Evolutionary conservation across 2,329 filamentous ascomycete genomes (phyloP).

Genomic region (Fusarium oligoseptatum): DNA sequence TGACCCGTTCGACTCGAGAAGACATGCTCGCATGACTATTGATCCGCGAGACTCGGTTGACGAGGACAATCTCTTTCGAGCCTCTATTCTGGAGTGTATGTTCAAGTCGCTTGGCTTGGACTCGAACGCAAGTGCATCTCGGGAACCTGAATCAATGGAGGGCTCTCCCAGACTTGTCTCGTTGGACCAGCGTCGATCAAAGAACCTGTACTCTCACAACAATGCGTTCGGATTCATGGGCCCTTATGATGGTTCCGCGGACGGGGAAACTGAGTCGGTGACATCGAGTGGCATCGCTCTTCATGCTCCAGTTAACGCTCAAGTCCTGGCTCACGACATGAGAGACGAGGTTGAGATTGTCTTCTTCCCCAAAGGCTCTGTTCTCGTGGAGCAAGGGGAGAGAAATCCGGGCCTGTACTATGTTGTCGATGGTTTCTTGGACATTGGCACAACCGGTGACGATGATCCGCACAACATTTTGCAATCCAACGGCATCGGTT

Average conservation of each 20-base stretch:
- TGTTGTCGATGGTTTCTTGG: conserved; percentile 95
- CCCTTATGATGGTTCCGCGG: conserved; percentile 78
- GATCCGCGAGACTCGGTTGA: conserved; percentile 86
- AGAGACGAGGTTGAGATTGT: conserved; percentile 96
- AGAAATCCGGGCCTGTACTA: conserved; percentile 98
- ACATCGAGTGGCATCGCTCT: conserved; percentile 77
- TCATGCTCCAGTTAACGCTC: conserved; percentile 72
- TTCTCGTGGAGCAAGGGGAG: conserved; percentile 96
- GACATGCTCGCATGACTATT: conserved; percentile 62
- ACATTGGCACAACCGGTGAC: conserved; percentile 81
- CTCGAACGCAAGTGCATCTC: conserved; percentile 73
- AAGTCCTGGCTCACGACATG: conserved; percentile 81
- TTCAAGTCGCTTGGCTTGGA: conserved; percentile 92
- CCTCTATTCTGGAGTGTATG: conserved; percentile 94
- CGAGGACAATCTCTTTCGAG: conserved; percentile 89
- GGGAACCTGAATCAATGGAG: conserved; percentile 81
- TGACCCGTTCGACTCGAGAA: conserved; percentile 69
- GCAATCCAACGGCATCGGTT: conserved; percentile 44
- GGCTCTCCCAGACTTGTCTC: conserved; percentile 88
- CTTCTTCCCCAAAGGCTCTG: conserved; percentile 93
- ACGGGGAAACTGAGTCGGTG: conserved; percentile 89
- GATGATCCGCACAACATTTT: conserved; percentile 52
- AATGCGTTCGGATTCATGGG: conserved; percentile 94
- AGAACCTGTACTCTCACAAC: conserved; percentile 75
- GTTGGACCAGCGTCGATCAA: conserved; percentile 84